These are phyloP conservation scores for Talaromyces proteolyticus DNA, from an alignment of 495 filamentous ascomycete genomes.

Conservation along the genomic window DNA sequence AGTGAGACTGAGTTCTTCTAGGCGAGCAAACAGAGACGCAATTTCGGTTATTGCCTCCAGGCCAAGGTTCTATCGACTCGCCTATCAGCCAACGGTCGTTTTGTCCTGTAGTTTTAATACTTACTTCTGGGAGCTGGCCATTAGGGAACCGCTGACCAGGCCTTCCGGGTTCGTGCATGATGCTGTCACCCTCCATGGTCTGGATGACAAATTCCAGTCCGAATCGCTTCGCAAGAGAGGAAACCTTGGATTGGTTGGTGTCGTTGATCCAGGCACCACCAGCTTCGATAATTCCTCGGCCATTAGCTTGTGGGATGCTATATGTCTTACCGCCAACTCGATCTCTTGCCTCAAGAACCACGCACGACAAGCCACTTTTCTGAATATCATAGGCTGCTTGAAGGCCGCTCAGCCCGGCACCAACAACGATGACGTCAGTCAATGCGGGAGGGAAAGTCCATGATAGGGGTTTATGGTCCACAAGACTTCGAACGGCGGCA, in stretches of 20 bases:
- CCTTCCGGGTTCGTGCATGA: slow-evolving; percentile 26
- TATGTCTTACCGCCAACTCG: slow-evolving; percentile 45
- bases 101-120: no score
- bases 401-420: slow-evolving; percentile 44
- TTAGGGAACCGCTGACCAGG: slow-evolving; percentile 17
- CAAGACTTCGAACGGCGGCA: neutral
- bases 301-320: neutral
- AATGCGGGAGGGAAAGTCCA: no score
- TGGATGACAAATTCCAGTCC: slow-evolving; percentile 37
- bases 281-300: slow-evolving; percentile 32
- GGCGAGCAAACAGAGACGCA: no score
- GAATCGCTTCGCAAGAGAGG: slow-evolving; percentile 22
- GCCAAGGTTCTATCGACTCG: no score
- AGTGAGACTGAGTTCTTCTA: slow-evolving; percentile 7
- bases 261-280: slow-evolving; percentile 51
- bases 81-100: no score
- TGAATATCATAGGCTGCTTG: slow-evolving; percentile 34
- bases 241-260: slow-evolving; percentile 37
- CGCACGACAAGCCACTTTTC: slow-evolving; percentile 29
- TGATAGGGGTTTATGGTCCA: no score
- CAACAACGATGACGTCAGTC: slow-evolving; percentile 42
- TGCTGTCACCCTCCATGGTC: slow-evolving; percentile 25
- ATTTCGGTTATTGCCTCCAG: no score
- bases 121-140: slow-evolving; percentile 24
- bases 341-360: slow-evolving; percentile 43